Percentiles rank a stretch among this genome's conserved stretches.
Conservation (phyloP, 805 yeast genomes). For the Saturnispora galanensis region DNA sequence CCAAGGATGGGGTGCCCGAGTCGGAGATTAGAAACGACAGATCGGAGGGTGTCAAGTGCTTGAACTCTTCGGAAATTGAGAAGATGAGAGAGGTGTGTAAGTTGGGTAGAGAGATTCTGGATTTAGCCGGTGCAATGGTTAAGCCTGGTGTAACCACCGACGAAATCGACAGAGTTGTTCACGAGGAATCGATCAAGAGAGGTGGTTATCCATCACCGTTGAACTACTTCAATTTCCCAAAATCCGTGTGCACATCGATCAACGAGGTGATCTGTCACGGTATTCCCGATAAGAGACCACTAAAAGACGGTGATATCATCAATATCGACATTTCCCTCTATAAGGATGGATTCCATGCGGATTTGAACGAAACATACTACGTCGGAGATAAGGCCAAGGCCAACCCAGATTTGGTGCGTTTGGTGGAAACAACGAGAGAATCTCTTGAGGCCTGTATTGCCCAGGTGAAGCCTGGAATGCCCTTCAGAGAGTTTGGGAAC, state of each 20-base stretch:
- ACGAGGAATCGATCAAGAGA: slow-evolving; percentile 79
- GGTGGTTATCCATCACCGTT: slow-evolving; percentile 91
- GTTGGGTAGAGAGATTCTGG: slow-evolving; percentile 81
- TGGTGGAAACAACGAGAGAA: slow-evolving; percentile 89
- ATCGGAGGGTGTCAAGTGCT: slow-evolving; percentile 51
- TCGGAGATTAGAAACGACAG: slow-evolving; percentile 69
- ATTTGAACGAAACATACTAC: slow-evolving; percentile 92
- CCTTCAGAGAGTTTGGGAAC: slow-evolving; percentile 81
- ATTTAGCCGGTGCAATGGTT: slow-evolving; percentile 73
- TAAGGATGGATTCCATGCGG: slow-evolving; percentile 86
- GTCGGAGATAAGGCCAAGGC: slow-evolving; percentile 81
- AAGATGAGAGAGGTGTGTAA: slow-evolving; percentile 67
- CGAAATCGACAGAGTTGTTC: slow-evolving; percentile 78
- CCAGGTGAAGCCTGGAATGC: slow-evolving; percentile 81
- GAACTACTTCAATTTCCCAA: slow-evolving; percentile 90
- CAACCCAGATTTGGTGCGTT: slow-evolving; percentile 74
- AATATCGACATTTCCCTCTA: slow-evolving; percentile 83
- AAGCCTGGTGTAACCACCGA: slow-evolving; percentile 91
- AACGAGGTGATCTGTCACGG: slow-evolving; percentile 97
- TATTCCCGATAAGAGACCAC: slow-evolving; percentile 80
- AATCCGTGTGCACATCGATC: slow-evolving; percentile 84
- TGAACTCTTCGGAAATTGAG: slow-evolving; percentile 59
- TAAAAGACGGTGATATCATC: slow-evolving; percentile 90
- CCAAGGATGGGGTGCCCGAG: slow-evolving; percentile 66
- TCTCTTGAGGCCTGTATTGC: slow-evolving; percentile 76